Evolutionary conservation across 1,139 yeast genomes (phyloP), one percentile per base, ranked within the genome.

Genomic region (Debaryomyces psychrophilus): DNA sequence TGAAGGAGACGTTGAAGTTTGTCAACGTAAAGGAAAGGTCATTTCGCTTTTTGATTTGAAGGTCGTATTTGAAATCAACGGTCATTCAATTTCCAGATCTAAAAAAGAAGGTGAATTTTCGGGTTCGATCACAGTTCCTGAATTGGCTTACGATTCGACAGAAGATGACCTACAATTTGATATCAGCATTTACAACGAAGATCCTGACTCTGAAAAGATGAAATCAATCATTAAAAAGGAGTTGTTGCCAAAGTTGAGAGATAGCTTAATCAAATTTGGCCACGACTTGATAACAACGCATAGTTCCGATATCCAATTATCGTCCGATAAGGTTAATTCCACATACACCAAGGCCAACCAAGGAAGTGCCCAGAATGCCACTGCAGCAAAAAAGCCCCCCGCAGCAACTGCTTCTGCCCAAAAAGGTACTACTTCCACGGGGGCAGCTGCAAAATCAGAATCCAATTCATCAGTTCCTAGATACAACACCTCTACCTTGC

Each of bases 1-100:
- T 28, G 96, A 88, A 56, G 99, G 99, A 43, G 99, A 93, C 58
- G 96, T 90, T 50, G 98, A 90, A 62, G 98, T 93, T 28, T 87
- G 90, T 52, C 99, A 93, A 71, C 83, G 99, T 58, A 93, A 95
- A 68, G 99, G 99, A 15, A 92, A 93, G 64, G 95, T 93, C 35
- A 92, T 93, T 58, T 88, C 96, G 2, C 72, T 93, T 50, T 93
- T 89, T 65, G 99, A 93, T 61, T 71, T 95, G 63, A 79, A 83
- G 52, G 56, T 92, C 47, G 83, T 79, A 1, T 64, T 92, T 50
- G 75, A 73, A n/a, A 82, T 83, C 58, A 66, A 65, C 6, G 93
- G 95, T 8, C 41, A 28, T 27, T 39, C 44, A 3, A 11, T 35
- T 7, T 44, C 44, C 2, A 57, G 59, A 31, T 67, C 69, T 31